Conservation (phyloP, 2,329 filamentous ascomycete genomes). For the Penicillium sp. region DNA sequence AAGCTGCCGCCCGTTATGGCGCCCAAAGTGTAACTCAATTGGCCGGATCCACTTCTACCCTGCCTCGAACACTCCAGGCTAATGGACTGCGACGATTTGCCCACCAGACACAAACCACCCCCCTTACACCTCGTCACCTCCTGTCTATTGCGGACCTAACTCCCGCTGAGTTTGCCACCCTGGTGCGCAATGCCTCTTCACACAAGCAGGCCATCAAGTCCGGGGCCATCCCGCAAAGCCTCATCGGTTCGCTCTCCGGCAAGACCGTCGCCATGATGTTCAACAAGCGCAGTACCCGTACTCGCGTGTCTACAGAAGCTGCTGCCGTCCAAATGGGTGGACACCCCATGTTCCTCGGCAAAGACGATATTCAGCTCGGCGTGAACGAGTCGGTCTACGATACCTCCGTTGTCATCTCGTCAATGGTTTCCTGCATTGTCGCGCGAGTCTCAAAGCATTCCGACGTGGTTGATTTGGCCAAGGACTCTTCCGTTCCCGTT, state of each 20-base stretch:
- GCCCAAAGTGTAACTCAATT: conserved; percentile 30
- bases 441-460: conserved; percentile 74
- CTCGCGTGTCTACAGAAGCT: conserved; percentile 87
- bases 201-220: conserved; percentile 78
- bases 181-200: conserved; percentile 77
- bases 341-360: conserved; percentile 93
- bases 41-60: conserved; percentile 24
- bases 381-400: conserved; percentile 94
- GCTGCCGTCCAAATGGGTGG: conserved; percentile 86
- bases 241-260: conserved; percentile 65
- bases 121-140: conserved; percentile 71
- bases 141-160: conserved; percentile 87
- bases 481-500: conserved; percentile 73
- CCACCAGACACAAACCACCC: conserved; percentile 39
- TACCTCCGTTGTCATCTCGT: conserved; percentile 88
- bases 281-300: conserved; percentile 91
- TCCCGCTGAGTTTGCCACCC: conserved; percentile 71
- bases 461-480: conserved; percentile 69
- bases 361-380: conserved; percentile 93
- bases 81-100: conserved; percentile 36
- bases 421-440: conserved; percentile 81
- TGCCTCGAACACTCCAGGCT: conserved; percentile 26
- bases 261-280: conserved; percentile 94
- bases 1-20: conserved; percentile 29
- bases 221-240: conserved; percentile 56